A percentile compares a stretch with the other conserved stretches of the same genome.
These are phyloP conservation scores for Rosa persica DNA, from an alignment of 306 rosid species.

Conservation along the genomic window DNA sequence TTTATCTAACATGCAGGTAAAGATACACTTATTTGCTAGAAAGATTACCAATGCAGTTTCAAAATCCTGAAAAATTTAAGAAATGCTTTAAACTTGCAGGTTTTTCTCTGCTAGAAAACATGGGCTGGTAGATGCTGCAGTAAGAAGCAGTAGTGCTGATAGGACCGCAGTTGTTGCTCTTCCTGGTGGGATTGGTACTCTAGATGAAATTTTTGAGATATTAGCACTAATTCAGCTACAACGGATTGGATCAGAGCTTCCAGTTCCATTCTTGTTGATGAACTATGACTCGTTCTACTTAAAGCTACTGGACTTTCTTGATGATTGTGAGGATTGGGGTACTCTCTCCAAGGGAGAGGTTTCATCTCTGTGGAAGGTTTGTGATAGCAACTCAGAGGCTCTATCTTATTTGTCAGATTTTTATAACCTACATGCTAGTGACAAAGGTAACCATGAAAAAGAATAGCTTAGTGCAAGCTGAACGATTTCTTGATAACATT, in stretches of 20 bases:
- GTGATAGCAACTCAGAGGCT: slow-evolving; percentile 72
- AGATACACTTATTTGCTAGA: background rate
- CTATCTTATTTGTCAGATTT: slow-evolving; percentile 65
- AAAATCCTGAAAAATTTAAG: slow-evolving; percentile 1
- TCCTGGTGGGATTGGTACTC: slow-evolving; percentile 94
- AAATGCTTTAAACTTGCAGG: slow-evolving; percentile 43
- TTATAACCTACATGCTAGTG: slow-evolving; percentile 43
- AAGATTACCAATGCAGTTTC: background rate
- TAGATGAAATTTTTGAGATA: slow-evolving; percentile 85
- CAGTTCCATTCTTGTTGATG: slow-evolving; percentile 79
- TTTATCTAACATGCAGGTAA: slow-evolving; percentile 86
- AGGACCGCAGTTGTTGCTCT: slow-evolving; percentile 78
- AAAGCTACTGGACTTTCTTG: slow-evolving; percentile 67
- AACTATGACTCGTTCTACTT: slow-evolving; percentile 81
- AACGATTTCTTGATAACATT: slow-evolving; percentile 21
- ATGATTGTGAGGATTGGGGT: slow-evolving; percentile 71
- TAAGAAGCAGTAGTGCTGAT: slow-evolving; percentile 54
- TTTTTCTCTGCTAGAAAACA: slow-evolving; percentile 98
- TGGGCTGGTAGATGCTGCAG: slow-evolving; percentile 86
- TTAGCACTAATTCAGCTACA: slow-evolving; percentile 73
- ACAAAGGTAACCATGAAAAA: slow-evolving; percentile 27
- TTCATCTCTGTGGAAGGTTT: slow-evolving; percentile 77
- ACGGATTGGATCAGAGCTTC: slow-evolving; percentile 76
- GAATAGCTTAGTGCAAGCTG: slow-evolving; percentile 25
- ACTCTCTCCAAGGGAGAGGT: slow-evolving; percentile 79